Evolutionary conservation across 176 grass and related monocot species (phyloP), one percentile per base, ranked within the genome.

Genomic region (Juncus effusus): DNA sequence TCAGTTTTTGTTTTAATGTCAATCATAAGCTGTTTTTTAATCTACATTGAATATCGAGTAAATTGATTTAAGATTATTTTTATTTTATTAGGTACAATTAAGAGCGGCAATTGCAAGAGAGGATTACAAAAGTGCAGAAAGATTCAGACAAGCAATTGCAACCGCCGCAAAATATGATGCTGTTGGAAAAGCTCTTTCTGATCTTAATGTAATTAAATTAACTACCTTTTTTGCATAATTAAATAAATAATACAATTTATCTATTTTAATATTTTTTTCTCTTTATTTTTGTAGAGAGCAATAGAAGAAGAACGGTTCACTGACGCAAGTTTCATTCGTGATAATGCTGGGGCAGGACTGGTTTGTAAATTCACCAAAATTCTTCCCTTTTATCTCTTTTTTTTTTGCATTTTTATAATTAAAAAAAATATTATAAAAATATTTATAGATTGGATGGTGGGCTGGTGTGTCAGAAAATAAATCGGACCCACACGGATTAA

Each of bases 381-480:
- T 59, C 6, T 28, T 19, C 3, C 42, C 10, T 13, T 59, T 41
- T 74, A 56, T 35, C 42, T n/a, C 11, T 87, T 67, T 60, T 16
- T 76, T 60, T 65, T 56, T 41, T 60, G 72, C 79, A 82, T 57
- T 81, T 63, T 28, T 53, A 74, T 74, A 54, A 69, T 83, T 47
- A 47, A 47, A 28, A 28, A 28, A 28, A 1, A 28, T 69, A 67
- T 16, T 63, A 56, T 77, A 56, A 56, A 74, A 84, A 64, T 59
- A 83, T 67, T 64, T 66, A 69, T 77, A 97, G 94, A 58, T 97
- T 76, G 94, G 94, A 40, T 97, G 94, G 94, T 97, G 94, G 94
- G 79, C 85, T 78, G 94, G 94, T 10, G 67, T 97, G 74, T 97
- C 88, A 14, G 82, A 82, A 86, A 91, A 76, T 89, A 62, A 58